Evolutionary conservation across 176 grass and related monocot species (phyloP).

Genomic region (Raddia distichophylla): DNA sequence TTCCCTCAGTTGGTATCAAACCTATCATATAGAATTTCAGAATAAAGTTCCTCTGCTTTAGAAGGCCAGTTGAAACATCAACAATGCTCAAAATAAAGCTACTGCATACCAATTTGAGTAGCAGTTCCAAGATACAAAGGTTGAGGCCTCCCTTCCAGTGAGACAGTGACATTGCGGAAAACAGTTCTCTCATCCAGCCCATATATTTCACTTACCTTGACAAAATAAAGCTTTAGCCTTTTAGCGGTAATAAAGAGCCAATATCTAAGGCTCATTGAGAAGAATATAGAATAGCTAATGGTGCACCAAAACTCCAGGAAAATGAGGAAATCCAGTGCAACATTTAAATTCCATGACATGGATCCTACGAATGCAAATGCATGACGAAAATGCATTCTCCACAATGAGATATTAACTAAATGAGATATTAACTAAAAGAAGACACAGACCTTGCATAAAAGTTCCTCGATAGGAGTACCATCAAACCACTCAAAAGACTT

Average conservation of each 20-base stretch:
- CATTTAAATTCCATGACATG: slow-evolving; percentile 8
- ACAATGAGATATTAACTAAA: slow-evolving; percentile 14
- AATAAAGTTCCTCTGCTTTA: slow-evolving; percentile 26
- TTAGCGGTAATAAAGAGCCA: slow-evolving; percentile 32
- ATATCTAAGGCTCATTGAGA: slow-evolving; percentile 33
- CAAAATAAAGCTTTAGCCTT: slow-evolving; percentile 23
- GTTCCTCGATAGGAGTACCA: slow-evolving; percentile 69
- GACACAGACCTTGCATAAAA: slow-evolving; percentile 81
- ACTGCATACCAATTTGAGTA: slow-evolving; percentile 78
- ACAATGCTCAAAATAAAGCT: slow-evolving; percentile 16
- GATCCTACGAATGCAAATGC: slow-evolving; percentile 5
- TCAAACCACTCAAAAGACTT: slow-evolving; percentile 89
- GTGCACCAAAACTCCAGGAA: not conserved
- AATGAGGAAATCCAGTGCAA: slow-evolving; percentile 34
- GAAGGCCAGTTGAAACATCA: slow-evolving; percentile 5
- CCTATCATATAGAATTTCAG: slow-evolving; percentile 44
- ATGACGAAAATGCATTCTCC: not conserved
- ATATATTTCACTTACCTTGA: slow-evolving; percentile 86
- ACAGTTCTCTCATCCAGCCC: slow-evolving; percentile 72
- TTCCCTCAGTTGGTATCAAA: slow-evolving; percentile 89
- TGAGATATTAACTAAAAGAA: slow-evolving; percentile 30
- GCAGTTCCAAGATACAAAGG: slow-evolving; percentile 92
- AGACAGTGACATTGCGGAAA: slow-evolving; percentile 85
- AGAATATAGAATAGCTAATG: slow-evolving; percentile 30
- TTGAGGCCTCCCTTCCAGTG: slow-evolving; percentile 77